These are phyloP conservation scores for Stereum hirsutum DNA, from an alignment of 1,284 basidiomycete species.

Conservation along the genomic window DNA sequence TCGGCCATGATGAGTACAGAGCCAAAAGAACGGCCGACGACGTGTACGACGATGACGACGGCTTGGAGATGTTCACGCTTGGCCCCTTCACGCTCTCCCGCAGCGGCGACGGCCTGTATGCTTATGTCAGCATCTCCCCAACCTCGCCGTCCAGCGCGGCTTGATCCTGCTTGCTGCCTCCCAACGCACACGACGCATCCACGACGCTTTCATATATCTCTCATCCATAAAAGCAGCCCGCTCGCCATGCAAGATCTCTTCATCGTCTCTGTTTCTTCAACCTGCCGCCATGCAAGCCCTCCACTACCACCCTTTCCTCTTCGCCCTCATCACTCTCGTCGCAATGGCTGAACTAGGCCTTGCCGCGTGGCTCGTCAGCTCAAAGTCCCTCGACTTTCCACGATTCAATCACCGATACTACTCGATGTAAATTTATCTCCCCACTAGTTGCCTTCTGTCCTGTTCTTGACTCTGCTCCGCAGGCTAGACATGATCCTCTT, in stretches of 20 bases:
- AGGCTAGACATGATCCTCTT: slow-evolving; percentile 55
- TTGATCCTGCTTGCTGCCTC: too few species aligned
- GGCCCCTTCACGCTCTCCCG: too few species aligned
- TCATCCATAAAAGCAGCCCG: too few species aligned
- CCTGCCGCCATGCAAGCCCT: too few species aligned
- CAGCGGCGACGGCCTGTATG: too few species aligned
- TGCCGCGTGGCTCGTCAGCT: slow-evolving; percentile 58
- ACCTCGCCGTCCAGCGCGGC: too few species aligned
- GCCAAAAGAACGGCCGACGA: background rate
- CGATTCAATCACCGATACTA: slow-evolving; percentile 59
- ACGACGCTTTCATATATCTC: too few species aligned
- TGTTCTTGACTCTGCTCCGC: background rate
- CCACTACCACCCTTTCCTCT: slow-evolving; percentile 64
- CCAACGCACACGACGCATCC: too few species aligned
- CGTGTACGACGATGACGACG: too few species aligned
- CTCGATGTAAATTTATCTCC: slow-evolving; percentile 40
- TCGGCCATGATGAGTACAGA: background rate
- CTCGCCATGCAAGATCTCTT: too few species aligned
- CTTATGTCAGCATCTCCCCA: too few species aligned
- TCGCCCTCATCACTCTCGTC: slow-evolving; percentile 55
- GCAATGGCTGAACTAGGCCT: slow-evolving; percentile 65
- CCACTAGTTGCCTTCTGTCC: slow-evolving; percentile 1
- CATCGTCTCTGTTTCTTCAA: too few species aligned
- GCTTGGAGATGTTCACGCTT: slow-evolving; percentile 5
- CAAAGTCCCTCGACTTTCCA: slow-evolving; percentile 47